Base-by-base conservation (phyloP, 140 eudicot species). In the Stevia rebaudiana region DNA sequence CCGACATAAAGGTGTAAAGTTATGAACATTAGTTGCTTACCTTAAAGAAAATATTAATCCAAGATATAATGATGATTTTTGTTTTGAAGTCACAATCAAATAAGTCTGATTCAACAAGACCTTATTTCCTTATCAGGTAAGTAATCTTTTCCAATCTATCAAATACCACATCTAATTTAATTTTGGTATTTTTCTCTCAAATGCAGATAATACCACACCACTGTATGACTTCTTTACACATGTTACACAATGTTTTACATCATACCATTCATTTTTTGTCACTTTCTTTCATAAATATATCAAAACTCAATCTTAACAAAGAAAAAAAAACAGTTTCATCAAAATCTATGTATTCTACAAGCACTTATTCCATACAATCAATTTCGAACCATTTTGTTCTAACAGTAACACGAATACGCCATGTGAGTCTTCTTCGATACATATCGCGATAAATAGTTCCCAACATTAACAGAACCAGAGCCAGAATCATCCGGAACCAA, bases 361-460 rank as follows among this genome's bases (percentile, higher is more conserved):
- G 44, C 75, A 30, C 41, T 74, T 68, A 68, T 75, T 75, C 54
- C 61, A 31, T 43, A 25, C 51, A 13, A 15, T 15, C 33, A 28
- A 41, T 44, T 30, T 36, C 40, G 41, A 40, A 9, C 15, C 10
- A 31, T 18, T 13, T 9, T 11, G 35, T 35, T 60, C 73, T 86
- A 92, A 79, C 96, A 88, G 76, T 79, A 88, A 70, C 98, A 92
- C 1, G 90, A 72, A 60, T 92, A 88, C 8, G 95, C 95, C 80
- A 84, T 83, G 75, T 92, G 95, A 78, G 88, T 85, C 78, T 88
- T 80, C 84, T 83, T 82, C 23, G 87, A 74, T 68, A 91, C 87
- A 36, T 91, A 87, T 70, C 69, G 94, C 11, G 96, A 92, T 36
- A 85, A 12, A 68, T 69, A 92, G 6, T 80, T 80, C 24, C 69